Percentiles rank a stretch among this genome's conserved stretches.
phyloP scores from a whole-genome alignment of 306 rosid genomes.

The Myrica gale region DNA sequence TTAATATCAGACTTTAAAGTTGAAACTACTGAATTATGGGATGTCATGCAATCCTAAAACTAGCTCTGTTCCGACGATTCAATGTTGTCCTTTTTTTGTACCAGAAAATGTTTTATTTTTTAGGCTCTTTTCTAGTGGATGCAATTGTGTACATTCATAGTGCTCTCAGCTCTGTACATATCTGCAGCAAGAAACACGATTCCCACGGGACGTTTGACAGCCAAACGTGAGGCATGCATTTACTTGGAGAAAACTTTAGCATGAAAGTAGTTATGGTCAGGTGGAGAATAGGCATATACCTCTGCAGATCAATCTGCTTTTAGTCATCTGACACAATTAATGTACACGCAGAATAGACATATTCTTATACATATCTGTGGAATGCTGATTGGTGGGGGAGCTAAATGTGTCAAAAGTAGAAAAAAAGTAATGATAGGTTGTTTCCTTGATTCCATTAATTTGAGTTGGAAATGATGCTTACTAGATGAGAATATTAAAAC shows the following conservation, averaged over 20 bases:
- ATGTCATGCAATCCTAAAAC: neutral
- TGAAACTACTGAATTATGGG: neutral
- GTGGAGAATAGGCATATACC: constrained; percentile 18
- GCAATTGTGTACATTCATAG: neutral
- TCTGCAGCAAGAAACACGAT: neutral
- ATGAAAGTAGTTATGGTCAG: neutral
- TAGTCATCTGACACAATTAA: constrained; percentile 4
- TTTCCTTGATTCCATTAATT: constrained; percentile 63
- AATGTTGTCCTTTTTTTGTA: neutral
- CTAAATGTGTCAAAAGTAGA: constrained; percentile 18
- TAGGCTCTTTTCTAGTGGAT: neutral
- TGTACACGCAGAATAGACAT: constrained; percentile 12
- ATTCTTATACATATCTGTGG: constrained; percentile 19
- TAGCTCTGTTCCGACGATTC: neutral
- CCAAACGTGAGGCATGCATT: neutral
- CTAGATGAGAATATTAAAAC: constrained; percentile 36
- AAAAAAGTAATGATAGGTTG: constrained; percentile 40
- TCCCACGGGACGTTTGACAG: neutral
- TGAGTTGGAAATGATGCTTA: constrained; percentile 34
- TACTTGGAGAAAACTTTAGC: neutral
- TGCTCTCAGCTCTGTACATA: neutral
- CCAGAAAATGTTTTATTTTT: neutral
- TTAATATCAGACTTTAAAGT: neutral
- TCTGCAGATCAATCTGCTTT: constrained; percentile 5
- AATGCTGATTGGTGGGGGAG: constrained; percentile 36